These are phyloP conservation scores for Brassica rapa DNA, from an alignment of 345 rosid genomes.

Conservation along the genomic window DNA sequence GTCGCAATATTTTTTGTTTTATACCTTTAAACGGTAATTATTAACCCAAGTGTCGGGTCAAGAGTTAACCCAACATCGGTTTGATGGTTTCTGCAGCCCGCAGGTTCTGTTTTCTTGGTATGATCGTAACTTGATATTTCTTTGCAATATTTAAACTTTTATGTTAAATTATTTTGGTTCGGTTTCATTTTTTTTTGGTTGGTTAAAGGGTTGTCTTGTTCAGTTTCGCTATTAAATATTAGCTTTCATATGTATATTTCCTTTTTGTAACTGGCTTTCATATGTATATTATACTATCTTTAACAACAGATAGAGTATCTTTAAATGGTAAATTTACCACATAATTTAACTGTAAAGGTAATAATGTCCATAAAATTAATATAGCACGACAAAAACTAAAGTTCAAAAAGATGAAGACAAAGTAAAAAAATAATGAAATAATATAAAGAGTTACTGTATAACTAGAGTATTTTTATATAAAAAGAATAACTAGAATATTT, in stretches of 20 bases:
- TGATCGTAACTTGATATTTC: constrained; percentile 20
- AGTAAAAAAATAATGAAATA: background rate
- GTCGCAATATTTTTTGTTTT: background rate
- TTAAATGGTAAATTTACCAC: background rate
- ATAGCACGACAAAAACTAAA: no score
- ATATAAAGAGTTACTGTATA: background rate
- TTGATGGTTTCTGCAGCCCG: constrained; percentile 22
- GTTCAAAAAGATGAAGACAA: no score
- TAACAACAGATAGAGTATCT: background rate
- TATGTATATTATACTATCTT: background rate
- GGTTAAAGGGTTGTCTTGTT: background rate
- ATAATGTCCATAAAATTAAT: background rate
- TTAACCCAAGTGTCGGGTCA: constrained; percentile 30
- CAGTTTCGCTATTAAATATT: background rate
- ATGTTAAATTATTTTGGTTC: background rate
- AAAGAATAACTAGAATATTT: background rate
- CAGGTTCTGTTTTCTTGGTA: constrained; percentile 26
- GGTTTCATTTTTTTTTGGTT: background rate
- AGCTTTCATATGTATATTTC: background rate
- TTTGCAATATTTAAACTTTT: background rate
- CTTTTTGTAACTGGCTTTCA: background rate
- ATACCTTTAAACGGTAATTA: constrained; percentile 27
- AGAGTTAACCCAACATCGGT: constrained; percentile 36
- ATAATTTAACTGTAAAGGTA: background rate
- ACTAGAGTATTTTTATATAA: no score